Percentiles rank a stretch among this genome's conserved stretches.
Evolutionary conservation across 305 asterid genomes (phyloP).

Genomic region (Andrographis paniculata): DNA sequence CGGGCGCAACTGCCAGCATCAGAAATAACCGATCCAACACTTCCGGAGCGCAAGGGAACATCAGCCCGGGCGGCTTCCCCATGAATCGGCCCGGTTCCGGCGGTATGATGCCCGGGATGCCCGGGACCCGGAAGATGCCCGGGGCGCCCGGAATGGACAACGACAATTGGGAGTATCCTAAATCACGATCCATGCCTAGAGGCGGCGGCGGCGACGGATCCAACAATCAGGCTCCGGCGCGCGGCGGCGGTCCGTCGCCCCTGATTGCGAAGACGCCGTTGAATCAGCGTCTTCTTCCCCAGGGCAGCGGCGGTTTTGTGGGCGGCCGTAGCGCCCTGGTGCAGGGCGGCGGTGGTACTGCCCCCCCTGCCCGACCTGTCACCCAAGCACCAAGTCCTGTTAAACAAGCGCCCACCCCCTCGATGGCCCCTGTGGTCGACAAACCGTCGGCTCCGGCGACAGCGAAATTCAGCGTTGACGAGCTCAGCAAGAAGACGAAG

Average conservation of each 20-base stretch:
- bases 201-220: constrained; percentile 53
- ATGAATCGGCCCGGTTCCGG: constrained; percentile 72
- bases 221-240: constrained; percentile 29
- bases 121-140: constrained; percentile 77
- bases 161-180: constrained; percentile 81
- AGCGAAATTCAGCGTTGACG: constrained; percentile 26
- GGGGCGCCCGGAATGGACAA: constrained; percentile 69
- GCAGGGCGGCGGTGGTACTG: constrained; percentile 65
- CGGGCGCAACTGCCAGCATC: constrained; percentile 74
- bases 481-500: constrained; percentile 48
- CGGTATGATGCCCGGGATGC: constrained; percentile 97
- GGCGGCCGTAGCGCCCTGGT: constrained; percentile 59
- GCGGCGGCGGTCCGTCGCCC: constrained; percentile 41
- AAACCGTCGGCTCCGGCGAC: constrained; percentile 32
- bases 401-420: constrained; percentile 23
- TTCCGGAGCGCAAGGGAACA: constrained; percentile 42
- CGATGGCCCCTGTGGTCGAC: constrained; percentile 23
- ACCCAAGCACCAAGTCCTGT: constrained; percentile 30
- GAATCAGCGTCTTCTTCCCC: constrained; percentile 60
- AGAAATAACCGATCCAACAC: constrained; percentile 44
- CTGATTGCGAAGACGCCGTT: constrained; percentile 42
- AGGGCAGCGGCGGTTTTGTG: constrained; percentile 46
- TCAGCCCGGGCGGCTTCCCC: constrained; percentile 51
- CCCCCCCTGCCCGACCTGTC: constrained; percentile 26
- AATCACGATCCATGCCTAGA: constrained; percentile 68